These are phyloP conservation scores for Leccinum disarticulatum DNA, from an alignment of 768 basidiomycete genomes.

Conservation along the genomic window DNA sequence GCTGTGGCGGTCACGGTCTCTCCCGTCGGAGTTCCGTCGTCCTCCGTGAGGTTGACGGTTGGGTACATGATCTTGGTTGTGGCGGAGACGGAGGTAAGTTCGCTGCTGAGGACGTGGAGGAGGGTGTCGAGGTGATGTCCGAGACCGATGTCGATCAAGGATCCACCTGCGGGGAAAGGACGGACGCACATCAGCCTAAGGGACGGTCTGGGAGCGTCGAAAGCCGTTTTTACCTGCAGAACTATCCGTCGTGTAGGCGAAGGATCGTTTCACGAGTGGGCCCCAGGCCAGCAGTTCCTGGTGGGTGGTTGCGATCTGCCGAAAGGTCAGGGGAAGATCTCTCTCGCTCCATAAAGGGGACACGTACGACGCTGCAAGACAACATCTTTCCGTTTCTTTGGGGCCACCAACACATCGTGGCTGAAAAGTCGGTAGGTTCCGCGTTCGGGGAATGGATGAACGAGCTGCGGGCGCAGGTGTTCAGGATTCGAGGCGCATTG, in stretches of 20 bases:
- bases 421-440: constrained; percentile 7
- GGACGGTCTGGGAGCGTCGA: not conserved
- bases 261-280: constrained; percentile 1
- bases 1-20: constrained; percentile 5
- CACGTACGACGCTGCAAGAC: constrained; percentile 12
- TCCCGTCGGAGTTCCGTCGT: constrained; percentile 6
- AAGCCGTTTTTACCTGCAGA: not conserved
- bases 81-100: constrained; percentile 3
- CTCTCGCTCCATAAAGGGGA: not conserved
- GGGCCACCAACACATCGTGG: constrained; percentile 5
- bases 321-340: not conserved
- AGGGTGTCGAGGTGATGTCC: constrained; percentile 8
- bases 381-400: constrained; percentile 8
- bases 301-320: constrained; percentile 2
- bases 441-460: constrained; percentile 4
- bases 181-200: not conserved
- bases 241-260: not conserved
- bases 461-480: constrained; percentile 5
- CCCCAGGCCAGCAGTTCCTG: constrained; percentile 2
- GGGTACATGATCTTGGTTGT: constrained; percentile 8
- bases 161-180: not conserved
- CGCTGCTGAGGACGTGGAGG: constrained; percentile 8
- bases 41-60: not conserved
- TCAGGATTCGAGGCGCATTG: constrained; percentile 6
- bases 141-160: constrained; percentile 2